Evolutionary conservation across 495 filamentous ascomycete genomes (phyloP), one percentile per base, ranked within the genome.

Genomic region (Cryomyces minteri): DNA sequence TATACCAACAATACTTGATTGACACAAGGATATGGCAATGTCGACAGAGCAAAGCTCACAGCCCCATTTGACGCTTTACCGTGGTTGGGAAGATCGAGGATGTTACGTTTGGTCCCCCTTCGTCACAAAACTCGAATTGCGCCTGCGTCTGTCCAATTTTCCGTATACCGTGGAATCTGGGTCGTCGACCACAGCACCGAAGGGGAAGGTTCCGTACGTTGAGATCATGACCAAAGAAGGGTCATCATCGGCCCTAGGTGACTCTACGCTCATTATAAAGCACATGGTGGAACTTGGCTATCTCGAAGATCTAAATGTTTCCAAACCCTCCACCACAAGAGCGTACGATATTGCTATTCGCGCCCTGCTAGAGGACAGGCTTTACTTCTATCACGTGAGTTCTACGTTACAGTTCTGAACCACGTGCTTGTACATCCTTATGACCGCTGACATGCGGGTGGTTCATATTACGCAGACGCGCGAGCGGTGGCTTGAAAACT

Each of bases 61-160:
- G 39, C 39, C 18, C 39, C 8, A 41, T 6, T 8, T 74, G 45
- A 71, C 62, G 30, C 48, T 80, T 52, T 77, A 67, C 62, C 69
- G 75, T 8, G 72, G 72, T 29, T 74, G 66, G 51, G 55, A 58
- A 32, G 50, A 51, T 9, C 32, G 48, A 4, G 56, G 57, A 4
- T 49, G 41, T 39, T 68, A 79, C 51, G 63, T 67, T 45, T 77
- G 73, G 73, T 80, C 77, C 0, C 76, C 78, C 14, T 81, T 77
- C 51, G 74, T 76, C 42, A 73, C 53, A 33, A 82, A 81, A 56
- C 67, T 80, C 44, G 77, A 82, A 51, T 62, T 70, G 28, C 75
- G 74, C 1, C 62, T 82, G 6, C 75, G 77, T 25, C 67, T 77
- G 44, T 65, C 59, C 4, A 57, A 57, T 0, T 37, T 78, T 9